Conservation (phyloP, 2,329 filamentous ascomycete species). For the Thelonectria discophora region DNA sequence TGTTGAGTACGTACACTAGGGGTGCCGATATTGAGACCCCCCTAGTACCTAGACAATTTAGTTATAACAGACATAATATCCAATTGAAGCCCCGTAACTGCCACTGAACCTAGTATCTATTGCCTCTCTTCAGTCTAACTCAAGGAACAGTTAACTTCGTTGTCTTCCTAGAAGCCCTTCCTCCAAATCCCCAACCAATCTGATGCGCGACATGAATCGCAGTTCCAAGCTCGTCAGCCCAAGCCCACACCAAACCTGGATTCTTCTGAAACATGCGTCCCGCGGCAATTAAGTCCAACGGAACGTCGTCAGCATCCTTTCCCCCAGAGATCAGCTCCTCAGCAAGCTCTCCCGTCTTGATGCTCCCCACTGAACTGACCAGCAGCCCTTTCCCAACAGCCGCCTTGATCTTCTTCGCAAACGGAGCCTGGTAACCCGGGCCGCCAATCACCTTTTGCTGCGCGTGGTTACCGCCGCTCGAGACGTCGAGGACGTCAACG, state of each 20-base stretch:
- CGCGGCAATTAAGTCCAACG: constrained; percentile 59
- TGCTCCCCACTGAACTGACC: constrained; percentile 59
- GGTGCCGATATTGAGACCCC: too few relatives aligned
- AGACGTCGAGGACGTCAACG: constrained; percentile 80
- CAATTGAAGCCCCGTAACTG: too few relatives aligned
- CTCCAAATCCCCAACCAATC: constrained; percentile 65
- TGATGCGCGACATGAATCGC: constrained; percentile 60
- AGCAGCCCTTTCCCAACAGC: constrained; percentile 69
- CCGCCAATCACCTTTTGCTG: constrained; percentile 65
- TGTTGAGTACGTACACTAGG: too few relatives aligned
- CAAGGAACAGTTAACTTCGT: background rate
- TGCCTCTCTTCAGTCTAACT: background rate
- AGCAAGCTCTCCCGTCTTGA: constrained; percentile 55
- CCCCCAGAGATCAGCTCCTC: constrained; percentile 56
- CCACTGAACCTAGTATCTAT: too few relatives aligned
- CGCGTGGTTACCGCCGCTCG: constrained; percentile 70
- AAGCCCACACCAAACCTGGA: constrained; percentile 63
- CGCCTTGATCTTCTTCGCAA: constrained; percentile 76
- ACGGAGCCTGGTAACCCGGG: constrained; percentile 75
- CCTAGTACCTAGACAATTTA: too few relatives aligned
- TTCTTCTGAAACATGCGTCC: constrained; percentile 68
- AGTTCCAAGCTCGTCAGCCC: constrained; percentile 62
- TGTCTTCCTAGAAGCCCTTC: constrained; percentile 42
- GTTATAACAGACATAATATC: too few relatives aligned
- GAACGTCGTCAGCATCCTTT: constrained; percentile 46